Conservation (phyloP, 192 early-diverging fungal genomes). For the Podila horticola region DNA sequence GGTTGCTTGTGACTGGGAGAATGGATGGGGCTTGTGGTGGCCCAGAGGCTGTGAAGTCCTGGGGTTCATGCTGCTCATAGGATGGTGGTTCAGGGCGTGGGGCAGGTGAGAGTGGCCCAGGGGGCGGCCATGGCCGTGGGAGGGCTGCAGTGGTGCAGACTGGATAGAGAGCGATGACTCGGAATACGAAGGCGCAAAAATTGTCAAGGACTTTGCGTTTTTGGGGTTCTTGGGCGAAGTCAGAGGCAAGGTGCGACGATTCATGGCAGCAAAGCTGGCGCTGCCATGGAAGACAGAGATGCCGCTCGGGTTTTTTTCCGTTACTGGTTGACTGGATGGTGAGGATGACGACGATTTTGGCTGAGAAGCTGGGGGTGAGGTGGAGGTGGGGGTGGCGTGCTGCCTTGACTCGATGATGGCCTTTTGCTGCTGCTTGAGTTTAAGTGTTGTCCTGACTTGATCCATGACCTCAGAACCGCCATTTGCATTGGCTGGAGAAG, state of each 20-base stretch:
- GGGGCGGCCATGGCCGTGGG: conserved; percentile 31
- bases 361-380: conserved; percentile 34
- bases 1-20: conserved; percentile 15
- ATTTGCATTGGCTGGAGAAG: neutral
- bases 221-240: conserved; percentile 56
- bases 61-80: conserved; percentile 28
- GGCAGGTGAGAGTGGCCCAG: neutral
- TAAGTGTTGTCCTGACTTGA: conserved; percentile 60
- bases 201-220: conserved; percentile 59
- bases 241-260: conserved; percentile 32
- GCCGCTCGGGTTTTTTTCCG: conserved; percentile 40
- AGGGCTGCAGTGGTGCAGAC: conserved; percentile 61
- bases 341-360: conserved; percentile 15
- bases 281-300: conserved; percentile 47
- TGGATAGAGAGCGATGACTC: conserved; percentile 54
- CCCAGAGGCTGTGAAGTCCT: conserved; percentile 38
- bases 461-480: conserved; percentile 58
- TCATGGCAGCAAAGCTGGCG: conserved; percentile 30
- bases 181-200: conserved; percentile 60
- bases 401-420: conserved; percentile 70
- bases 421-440: conserved; percentile 72
- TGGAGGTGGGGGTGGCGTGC: conserved; percentile 18
- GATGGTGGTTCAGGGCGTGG: neutral
- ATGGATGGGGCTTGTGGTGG: conserved; percentile 38
- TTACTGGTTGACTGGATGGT: conserved; percentile 22